phyloP scores from a whole-genome alignment of 2,329 filamentous ascomycete genomes.

The Pseudogymnoascus sp. region DNA sequence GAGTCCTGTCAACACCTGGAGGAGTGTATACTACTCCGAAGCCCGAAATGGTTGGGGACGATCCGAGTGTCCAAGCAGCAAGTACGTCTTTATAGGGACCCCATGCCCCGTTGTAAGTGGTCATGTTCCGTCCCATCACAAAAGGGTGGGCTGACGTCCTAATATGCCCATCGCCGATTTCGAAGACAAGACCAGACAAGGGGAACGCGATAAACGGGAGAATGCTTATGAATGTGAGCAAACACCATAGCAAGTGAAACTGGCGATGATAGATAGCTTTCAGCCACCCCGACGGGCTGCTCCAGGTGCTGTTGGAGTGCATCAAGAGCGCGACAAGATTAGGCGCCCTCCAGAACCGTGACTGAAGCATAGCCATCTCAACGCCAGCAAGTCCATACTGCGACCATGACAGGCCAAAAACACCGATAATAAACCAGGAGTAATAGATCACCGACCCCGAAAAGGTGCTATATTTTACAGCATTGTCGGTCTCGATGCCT shows the following conservation, averaged over 20 bases:
- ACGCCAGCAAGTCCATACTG: background rate
- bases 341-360: background rate
- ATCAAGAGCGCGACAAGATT: conserved; percentile 2
- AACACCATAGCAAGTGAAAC: background rate
- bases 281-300: background rate
- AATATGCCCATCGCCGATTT: background rate
- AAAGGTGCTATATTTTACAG: background rate
- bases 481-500: background rate
- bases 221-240: background rate
- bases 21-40: conserved; percentile 3
- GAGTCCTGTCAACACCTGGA: background rate
- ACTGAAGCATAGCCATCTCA: background rate
- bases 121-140: background rate
- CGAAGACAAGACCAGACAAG: background rate
- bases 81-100: too few relatives aligned
- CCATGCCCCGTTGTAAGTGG: background rate
- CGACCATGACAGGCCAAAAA: background rate
- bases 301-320: background rate
- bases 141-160: background rate
- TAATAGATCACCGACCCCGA: background rate
- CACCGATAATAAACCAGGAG: conserved; percentile 11
- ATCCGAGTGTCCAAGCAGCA: background rate
- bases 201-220: background rate
- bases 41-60: background rate
- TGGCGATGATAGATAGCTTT: background rate